Evolutionary conservation across 2,329 filamentous ascomycete genomes (phyloP), one percentile per base, ranked within the genome.

Genomic region (Purpureocillium takamizusanense): DNA sequence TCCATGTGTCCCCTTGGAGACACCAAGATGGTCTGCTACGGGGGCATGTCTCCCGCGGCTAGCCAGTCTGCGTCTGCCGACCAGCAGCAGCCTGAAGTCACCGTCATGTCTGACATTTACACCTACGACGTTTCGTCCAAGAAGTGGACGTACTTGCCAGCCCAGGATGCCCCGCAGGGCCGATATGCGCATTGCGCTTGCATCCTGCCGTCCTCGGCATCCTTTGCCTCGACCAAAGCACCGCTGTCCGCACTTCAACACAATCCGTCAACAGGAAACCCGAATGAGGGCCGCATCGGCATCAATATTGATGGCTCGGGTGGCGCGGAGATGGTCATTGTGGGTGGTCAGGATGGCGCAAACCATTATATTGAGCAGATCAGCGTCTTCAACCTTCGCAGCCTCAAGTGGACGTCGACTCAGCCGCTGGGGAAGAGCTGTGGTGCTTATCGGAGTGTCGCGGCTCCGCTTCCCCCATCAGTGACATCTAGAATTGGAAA

Each of bases 361-460:
- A 98, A 98, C 59, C 89, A 95, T 59, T 98, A 98, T 56, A 98
- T 98, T 49, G 90, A 98, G 61, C 88, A 98, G 61, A 94, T 98
- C 46, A 97, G 88, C 56, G 87, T 98, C 3, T 98, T 98, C 69
- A 98, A 98, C 53, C 69, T 98, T 18, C 78, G 92, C 35, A 95
- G 87, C 57, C 66, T 97, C 42, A 94, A 92, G 62, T 98, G 92
- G 92, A 95, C 87, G 2, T 86, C 85, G 14, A 95, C 88, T 2
- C 86, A 86, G 46, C 72, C 81, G 1, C 70, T 97, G 33, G 89
- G 88, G 36, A 86, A 90, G 60, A 95, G 87, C 53, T 98, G 92
- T 56, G 92, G 92, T 45, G 92, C 92, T 2, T 98, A 98, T 60
- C 81, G 92, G 46, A 95, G 89, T 56, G 92, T 98, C 14, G 89